Base-by-base conservation (phyloP, 768 basidiomycete species). In the Tephrocybe sp. region DNA sequence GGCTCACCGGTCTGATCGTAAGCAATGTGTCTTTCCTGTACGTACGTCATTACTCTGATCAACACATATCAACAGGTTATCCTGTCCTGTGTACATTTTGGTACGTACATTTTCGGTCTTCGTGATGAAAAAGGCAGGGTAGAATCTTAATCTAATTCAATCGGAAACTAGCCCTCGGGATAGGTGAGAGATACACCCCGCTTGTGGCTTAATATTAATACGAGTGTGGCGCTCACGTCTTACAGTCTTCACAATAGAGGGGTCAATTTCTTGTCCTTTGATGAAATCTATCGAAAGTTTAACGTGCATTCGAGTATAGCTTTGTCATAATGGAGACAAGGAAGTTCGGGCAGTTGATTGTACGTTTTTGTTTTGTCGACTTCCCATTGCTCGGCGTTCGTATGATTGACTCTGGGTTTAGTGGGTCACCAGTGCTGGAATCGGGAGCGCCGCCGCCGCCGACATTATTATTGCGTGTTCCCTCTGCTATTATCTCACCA, bases 381-480 rank as follows among this genome's bases (percentile, higher is more conserved):
- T 15, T 18, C 39, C 3, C 50, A 77, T 74, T 31, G 79, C 81
- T 19, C 11, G 15, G 41, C 10, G 22, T 25, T 18, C 25, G 15
- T 24, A n/a, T 42, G 15, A 42, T 42, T n/a, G 30, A 25, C 24
- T 33, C 34, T 15, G 21, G 15, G 29, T 43, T 47, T 48, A 65
- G 78, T 79, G 78, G 79, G 69, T 80, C 12, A 75, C 77, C 7
- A 74, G 70, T 54, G 54, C 69, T 21, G 79, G 77, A 1, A 62
- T 76, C 41, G 72, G 75, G 27, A 70, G 73, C 47, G 74, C 75
- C 21, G 73, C 74, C n/a, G 70, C 70, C 13, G 71, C 76, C 9
- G 78, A 79, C 54, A 65, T 77, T 49, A 64, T 77, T 49, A 78
- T 79, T 40, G 79, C 78, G 2, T 50, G 63, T 40, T 64, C 74